Evolutionary conservation across 139 green algal species (phyloP), one percentile per base, ranked within the genome.

Genomic region (Chloropicon primus): DNA sequence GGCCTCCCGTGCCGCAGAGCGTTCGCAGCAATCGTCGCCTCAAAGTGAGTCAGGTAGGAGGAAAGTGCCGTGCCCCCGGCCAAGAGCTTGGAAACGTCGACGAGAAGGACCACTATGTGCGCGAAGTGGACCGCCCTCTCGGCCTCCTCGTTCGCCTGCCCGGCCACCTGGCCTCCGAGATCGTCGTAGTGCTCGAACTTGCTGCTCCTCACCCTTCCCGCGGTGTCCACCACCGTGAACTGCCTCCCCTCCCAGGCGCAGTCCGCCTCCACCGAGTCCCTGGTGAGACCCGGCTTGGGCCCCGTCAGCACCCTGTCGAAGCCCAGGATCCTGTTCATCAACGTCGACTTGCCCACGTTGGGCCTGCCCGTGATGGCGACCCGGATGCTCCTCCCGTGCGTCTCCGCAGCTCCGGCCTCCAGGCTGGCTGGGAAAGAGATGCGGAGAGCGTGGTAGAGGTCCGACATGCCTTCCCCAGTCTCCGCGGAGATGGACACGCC

Each of bases 221-320:
- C 93, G 1, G 93, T 97, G 83, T 97, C 93, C 1, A 95, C 76
- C 29, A 97, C 79, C 78, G 93, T 86, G 21, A 97, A 78, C 22
- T 53, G n/a, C 0, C 76, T 71, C 25, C 84, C 87, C 10, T 81
- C 53, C 22, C 78, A 85, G 25, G 78, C 26, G 21, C 90, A 78
- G 17, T 73, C 71, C 71, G 79, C 81, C 21, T 74, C 81, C 71
- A 97, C 88, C 0, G 90, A 79, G 78, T 97, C 93, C 0, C 93
- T 87, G 1, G 93, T 97, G 0, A 97, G 88, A 1, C 92, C 93
- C 1, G 92, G 91, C 85, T 97, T 93, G 2, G 93, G 91, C 2
- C 93, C 92, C n/a, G 92, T 97, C 23, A 97, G 82, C 53, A 84
- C 83, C 27, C 93, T 86, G 79, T 96, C 87, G 76, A 86, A 76